Percentiles rank a stretch among this genome's conserved stretches.
These are phyloP conservation scores for Yamadazyma siamensis DNA, from an alignment of 1,139 yeast genomes.

Conservation along the genomic window DNA sequence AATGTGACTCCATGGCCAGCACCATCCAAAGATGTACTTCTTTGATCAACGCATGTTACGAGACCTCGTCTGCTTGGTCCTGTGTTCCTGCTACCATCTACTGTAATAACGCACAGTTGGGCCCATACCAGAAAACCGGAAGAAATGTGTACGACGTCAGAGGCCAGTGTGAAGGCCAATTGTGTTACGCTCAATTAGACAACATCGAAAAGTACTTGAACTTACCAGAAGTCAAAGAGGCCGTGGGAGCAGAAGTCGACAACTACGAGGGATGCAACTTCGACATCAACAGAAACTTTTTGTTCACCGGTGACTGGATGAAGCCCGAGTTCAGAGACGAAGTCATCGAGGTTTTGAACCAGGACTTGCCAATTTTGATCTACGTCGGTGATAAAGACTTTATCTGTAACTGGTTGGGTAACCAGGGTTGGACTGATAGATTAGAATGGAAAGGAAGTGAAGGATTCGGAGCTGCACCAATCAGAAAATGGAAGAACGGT, in stretches of 20 bases:
- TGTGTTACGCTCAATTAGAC: slow-evolving; percentile 58
- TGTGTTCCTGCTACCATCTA: slow-evolving; percentile 93
- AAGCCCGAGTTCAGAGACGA: slow-evolving; percentile 70
- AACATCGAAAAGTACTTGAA: slow-evolving; percentile 35
- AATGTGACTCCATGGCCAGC: slow-evolving; percentile 73
- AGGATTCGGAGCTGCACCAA: slow-evolving; percentile 44
- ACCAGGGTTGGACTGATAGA: slow-evolving; percentile 74
- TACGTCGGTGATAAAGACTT: slow-evolving; percentile 88
- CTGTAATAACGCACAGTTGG: slow-evolving; percentile 85
- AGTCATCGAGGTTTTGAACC: slow-evolving; percentile 53
- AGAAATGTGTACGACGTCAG: slow-evolving; percentile 93
- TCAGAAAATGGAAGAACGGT: slow-evolving; percentile 38
- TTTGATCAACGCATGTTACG: slow-evolving; percentile 79
- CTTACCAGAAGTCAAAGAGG: slow-evolving; percentile 50
- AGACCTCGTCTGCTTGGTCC: slow-evolving; percentile 72
- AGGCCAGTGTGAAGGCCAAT: slow-evolving; percentile 72
- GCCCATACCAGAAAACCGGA: slow-evolving; percentile 88
- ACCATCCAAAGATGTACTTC: slow-evolving; percentile 78
- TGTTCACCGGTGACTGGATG: slow-evolving; percentile 91
- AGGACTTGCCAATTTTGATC: slow-evolving; percentile 64
- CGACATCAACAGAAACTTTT: slow-evolving; percentile 77
- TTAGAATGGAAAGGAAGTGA: slow-evolving; percentile 64
- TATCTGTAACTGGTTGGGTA: slow-evolving; percentile 85
- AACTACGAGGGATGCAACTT: slow-evolving; percentile 80
- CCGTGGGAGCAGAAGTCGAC: slow-evolving; percentile 91